These are phyloP conservation scores for Petunia axillaris DNA, from an alignment of 257 asterid species.

Conservation along the genomic window DNA sequence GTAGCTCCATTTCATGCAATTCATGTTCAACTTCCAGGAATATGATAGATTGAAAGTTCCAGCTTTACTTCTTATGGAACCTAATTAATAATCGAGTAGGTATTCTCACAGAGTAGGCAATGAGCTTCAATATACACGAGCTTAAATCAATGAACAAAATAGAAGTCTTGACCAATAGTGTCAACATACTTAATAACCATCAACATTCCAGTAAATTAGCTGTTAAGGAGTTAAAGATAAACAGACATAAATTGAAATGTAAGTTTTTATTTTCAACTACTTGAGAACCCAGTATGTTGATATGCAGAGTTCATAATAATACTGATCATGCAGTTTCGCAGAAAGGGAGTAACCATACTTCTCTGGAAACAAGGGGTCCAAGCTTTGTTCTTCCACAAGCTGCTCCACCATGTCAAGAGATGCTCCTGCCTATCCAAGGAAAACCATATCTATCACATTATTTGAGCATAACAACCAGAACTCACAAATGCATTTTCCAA, in stretches of 20 bases:
- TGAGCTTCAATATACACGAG: not conserved
- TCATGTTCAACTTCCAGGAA: not conserved
- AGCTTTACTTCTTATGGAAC: not conserved
- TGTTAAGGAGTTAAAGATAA: not conserved
- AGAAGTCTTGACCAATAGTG: not conserved
- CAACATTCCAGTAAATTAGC: not conserved
- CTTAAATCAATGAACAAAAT: not conserved
- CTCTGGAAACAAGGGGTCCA: conserved; percentile 56
- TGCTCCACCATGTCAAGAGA: conserved; percentile 68
- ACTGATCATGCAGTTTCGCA: not conserved
- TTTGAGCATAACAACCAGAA: no score
- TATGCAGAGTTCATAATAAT: not conserved
- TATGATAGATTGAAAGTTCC: not conserved
- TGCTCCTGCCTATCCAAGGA: conserved; percentile 48
- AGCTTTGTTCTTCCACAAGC: conserved; percentile 67
- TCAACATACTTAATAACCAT: not conserved
- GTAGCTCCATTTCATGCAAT: not conserved
- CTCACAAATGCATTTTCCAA: no score
- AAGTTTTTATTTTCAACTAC: not conserved
- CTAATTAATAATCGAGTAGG: not conserved
- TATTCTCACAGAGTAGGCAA: not conserved
- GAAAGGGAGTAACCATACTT: conserved; percentile 37
- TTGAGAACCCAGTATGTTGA: not conserved
- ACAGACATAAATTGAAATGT: not conserved
- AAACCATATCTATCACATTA: not conserved